Evolutionary conservation across 495 filamentous ascomycete genomes (phyloP), one percentile per base, ranked within the genome.

Genomic region (Pyronema domesticum): DNA sequence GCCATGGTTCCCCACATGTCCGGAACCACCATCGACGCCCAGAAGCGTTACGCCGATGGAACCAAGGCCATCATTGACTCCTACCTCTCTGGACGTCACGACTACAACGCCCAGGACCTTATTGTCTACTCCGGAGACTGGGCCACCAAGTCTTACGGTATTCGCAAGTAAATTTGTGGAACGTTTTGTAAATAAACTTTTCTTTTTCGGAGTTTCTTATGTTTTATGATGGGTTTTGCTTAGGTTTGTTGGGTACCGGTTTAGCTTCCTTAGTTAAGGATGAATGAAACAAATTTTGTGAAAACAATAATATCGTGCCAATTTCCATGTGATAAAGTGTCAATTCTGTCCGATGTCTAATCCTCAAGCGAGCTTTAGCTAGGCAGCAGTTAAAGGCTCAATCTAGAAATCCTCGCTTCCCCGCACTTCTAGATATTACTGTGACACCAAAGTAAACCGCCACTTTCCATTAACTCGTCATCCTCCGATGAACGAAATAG

Each of bases 1-100:
- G 91, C 86, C 71, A 98, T 87, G 84, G 88, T 95, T 51, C 86
- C 91, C 47, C 91, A 98, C 78, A 93, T 98, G 86, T 89, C 84
- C 37, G 91, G 91, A 65, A 96, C 91, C 55, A 93, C 87, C 52
- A 82, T 98, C 66, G 91, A 98, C 68, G 91, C 91, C 34, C 91
- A 98, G 76, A 81, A 89, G 76, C 79, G 91, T 54, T 98, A 98
- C 65, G 86, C 91, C 62, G 74, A 77, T 51, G 91, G 91, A 56
- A 81, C 78, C 68, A 95, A 95, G 84, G 63, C 70, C 58, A 95
- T 98, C 68, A 73, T 98, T 54, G 77, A 94, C 48, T 83, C 78
- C 70, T 98, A 96, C 77, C 85, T 94, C 68, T 78, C 74, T 58
- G 89, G 89, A 56, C 78, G 76, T 62, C 69, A 83, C 61, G 88